Evolutionary conservation across 2,329 filamentous ascomycete species (phyloP).

Genomic region (Paraphoma chrysanthemicola): DNA sequence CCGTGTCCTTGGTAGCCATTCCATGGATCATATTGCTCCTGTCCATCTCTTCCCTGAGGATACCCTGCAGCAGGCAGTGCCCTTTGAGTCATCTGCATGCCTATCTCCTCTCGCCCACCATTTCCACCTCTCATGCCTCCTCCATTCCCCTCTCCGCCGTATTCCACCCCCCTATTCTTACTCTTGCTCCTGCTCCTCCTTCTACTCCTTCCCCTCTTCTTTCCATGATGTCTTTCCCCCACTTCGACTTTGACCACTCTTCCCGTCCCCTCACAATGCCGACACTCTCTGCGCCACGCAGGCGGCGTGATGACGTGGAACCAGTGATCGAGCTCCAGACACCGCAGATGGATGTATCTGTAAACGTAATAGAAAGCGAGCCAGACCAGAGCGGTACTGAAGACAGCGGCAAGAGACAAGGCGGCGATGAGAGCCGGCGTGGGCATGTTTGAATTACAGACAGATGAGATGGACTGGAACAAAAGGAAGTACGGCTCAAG

Average conservation of each 20-base stretch:
- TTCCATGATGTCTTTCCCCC: not conserved
- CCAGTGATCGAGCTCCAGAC: conserved; percentile 24
- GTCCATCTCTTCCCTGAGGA: not conserved
- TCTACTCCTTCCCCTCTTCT: not conserved
- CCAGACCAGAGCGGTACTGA: conserved; percentile 27
- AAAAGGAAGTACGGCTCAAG: not conserved
- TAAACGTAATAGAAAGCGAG: conserved; percentile 23
- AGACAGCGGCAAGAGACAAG: conserved; percentile 24
- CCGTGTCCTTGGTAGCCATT: conserved; percentile 5
- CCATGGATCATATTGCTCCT: conserved; percentile 1
- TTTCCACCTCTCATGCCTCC: not conserved
- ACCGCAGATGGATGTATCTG: conserved; percentile 22
- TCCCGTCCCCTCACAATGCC: conserved; percentile 3
- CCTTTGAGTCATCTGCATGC: not conserved
- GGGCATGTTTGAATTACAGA: conserved; percentile 11
- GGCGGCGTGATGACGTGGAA: conserved; percentile 9
- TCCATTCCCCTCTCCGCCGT: not conserved
- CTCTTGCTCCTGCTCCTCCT: not conserved
- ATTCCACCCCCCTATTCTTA: not conserved
- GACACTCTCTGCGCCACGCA: not conserved
- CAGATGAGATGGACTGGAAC: not conserved
- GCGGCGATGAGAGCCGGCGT: conserved; percentile 23
- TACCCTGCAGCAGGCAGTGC: not conserved
- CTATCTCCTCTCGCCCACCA: not conserved
- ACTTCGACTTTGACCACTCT: conserved; percentile 8